Base-by-base conservation (phyloP, 164 flowering plant species). In the Kalanchoe fedtschenkoi region DNA sequence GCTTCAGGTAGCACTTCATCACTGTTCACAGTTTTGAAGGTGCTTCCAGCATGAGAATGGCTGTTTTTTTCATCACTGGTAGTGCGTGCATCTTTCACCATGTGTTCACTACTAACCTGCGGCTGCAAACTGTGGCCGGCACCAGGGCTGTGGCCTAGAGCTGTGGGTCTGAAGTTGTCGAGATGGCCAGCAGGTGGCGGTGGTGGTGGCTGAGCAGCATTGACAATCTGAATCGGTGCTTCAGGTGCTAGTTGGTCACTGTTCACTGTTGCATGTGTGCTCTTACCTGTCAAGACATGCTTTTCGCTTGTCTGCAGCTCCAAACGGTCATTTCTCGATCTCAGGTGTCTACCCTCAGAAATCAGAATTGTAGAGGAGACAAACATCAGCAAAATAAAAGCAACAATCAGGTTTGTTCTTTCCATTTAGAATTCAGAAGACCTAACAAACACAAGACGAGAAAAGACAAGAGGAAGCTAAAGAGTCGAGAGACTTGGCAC, bases 191-290 rank as follows among this genome's bases (percentile, higher is more conserved):
- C 24, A 11, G 56, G 56, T 26, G 32, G 56, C 6, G 56, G 56
- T 51, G 54, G 54, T 21, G 56, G 56, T 51, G 56, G 32, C 26
- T 51, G 56, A 51, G 32, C 56, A 11, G 16, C 56, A 51, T 51
- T 51, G 56, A 26, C 17, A 29, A 13, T 32, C 56, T 51, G 56
- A 26, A 17, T 10, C 1, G 56, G 56, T 17, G 56, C 32, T 51
- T 26, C 32, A 24, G 56, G 56, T 51, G 21, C 30, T 0, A 51
- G 56, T 13, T 51, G 56, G 26, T 51, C 56, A 51, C 32, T 51
- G 32, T 26, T 17, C 32, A 51, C 32, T 51, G 32, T 32, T 21
- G 28, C 55, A 47, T 47, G 55, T 10, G 4, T 47, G 14, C 22
- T 15, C 2, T 22, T 5, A 47, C 24, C 11, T 51, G 24, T 13